Evolutionary conservation across 2,329 filamentous ascomycete genomes (phyloP).

Genomic region (Pyrenophora graminea): DNA sequence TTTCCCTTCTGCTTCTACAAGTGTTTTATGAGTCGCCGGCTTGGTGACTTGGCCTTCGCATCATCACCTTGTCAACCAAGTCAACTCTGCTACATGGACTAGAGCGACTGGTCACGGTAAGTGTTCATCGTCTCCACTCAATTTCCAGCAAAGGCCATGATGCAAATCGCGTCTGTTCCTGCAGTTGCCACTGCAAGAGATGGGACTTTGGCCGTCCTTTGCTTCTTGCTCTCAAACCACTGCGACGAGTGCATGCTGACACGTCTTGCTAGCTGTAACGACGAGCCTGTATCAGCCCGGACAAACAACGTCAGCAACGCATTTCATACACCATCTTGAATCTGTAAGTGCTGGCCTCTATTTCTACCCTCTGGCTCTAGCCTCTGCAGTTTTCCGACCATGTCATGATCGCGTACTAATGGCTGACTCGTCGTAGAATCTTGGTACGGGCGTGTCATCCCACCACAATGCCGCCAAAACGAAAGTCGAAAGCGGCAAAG

Average conservation of each 20-base stretch:
- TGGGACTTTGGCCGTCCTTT: too few species aligned
- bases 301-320: not conserved
- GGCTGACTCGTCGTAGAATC: slow-evolving; percentile 13
- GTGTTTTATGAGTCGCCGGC: slow-evolving; percentile 21
- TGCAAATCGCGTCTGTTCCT: not conserved
- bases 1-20: not conserved
- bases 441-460: slow-evolving; percentile 6
- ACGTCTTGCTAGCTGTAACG: slow-evolving; percentile 19
- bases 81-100: slow-evolving; percentile 24
- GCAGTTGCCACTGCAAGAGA: not conserved
- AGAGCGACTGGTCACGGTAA: slow-evolving; percentile 26
- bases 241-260: slow-evolving; percentile 17
- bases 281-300: not conserved
- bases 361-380: not conserved
- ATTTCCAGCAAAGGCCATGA: not conserved
- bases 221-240: too few species aligned
- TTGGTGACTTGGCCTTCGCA: slow-evolving; percentile 20
- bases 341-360: slow-evolving; percentile 16
- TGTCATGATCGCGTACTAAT: slow-evolving; percentile 24
- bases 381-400: not conserved
- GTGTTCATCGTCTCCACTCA: slow-evolving; percentile 19
- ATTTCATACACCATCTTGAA: not conserved
- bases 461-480: slow-evolving; percentile 41
- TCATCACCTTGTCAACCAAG: slow-evolving; percentile 24
- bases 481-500: slow-evolving; percentile 35